phyloP scores from a whole-genome alignment of 306 rosid genomes.

The Quercus dentata region DNA sequence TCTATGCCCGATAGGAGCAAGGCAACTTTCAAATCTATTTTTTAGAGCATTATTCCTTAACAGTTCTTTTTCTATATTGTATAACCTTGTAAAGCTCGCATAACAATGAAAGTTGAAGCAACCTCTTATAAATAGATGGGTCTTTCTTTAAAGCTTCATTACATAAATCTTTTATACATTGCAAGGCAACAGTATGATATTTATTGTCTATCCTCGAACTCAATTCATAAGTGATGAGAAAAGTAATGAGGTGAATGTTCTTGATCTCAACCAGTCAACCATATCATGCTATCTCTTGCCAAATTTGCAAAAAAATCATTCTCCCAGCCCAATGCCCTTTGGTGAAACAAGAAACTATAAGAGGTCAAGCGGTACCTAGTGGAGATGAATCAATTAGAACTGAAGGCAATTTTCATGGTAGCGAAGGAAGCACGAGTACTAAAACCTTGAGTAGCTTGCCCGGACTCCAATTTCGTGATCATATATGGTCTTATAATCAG shows the following conservation, averaged over 20 bases:
- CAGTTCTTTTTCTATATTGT: not conserved
- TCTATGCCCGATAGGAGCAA: not conserved
- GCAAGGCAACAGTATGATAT: not conserved
- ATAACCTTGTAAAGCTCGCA: not conserved
- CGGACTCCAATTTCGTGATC: slow-evolving; percentile 56
- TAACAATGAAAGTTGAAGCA: not conserved
- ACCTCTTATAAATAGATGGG: not conserved
- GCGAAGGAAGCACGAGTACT: not conserved
- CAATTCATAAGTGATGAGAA: slow-evolving; percentile 18
- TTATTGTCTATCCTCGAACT: not conserved
- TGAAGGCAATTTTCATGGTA: not conserved
- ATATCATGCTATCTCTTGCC: slow-evolving; percentile 23
- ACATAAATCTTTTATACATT: not conserved
- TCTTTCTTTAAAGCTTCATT: not conserved
- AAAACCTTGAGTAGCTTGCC: slow-evolving; percentile 28
- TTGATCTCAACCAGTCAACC: slow-evolving; percentile 15
- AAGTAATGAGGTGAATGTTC: not conserved
- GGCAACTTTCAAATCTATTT: not conserved
- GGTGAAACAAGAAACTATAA: slow-evolving; percentile 44
- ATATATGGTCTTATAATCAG: slow-evolving; percentile 59
- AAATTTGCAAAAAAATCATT: slow-evolving; percentile 2
- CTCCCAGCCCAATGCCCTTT: slow-evolving; percentile 17
- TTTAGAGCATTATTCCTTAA: not conserved
- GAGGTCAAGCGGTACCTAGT: slow-evolving; percentile 33
- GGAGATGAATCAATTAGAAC: slow-evolving; percentile 18